Percentiles rank a stretch among this genome's conserved stretches.
phyloP scores from a whole-genome alignment of 2,329 filamentous ascomycete genomes.

The Zymoseptoria brevis region DNA sequence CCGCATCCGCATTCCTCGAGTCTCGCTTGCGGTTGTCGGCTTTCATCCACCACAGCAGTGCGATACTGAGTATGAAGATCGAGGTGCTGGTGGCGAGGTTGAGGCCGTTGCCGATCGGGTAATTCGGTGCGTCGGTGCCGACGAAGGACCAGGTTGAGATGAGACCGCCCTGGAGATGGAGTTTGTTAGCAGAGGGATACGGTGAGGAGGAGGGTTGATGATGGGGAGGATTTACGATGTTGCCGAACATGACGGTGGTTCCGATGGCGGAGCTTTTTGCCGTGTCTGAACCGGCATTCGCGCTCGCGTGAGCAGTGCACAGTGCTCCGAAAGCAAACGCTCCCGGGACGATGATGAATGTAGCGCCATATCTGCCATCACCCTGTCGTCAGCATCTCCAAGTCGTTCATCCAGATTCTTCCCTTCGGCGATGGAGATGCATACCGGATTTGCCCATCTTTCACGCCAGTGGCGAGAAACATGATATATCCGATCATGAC shows the following conservation, averaged over 20 bases:
- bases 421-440: no score
- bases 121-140: constrained; percentile 56
- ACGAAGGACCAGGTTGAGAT: constrained; percentile 34
- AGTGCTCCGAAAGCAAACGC: constrained; percentile 58
- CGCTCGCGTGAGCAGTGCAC: constrained; percentile 21
- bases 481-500: constrained; percentile 64
- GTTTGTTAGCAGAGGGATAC: no score
- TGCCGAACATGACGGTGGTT: constrained; percentile 57
- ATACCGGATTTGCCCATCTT: constrained; percentile 47
- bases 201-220: no score
- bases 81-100: constrained; percentile 57
- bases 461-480: constrained; percentile 50
- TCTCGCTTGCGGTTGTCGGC: constrained; percentile 54
- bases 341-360: constrained; percentile 48
- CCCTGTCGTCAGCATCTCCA: not conserved
- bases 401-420: no score
- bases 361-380: constrained; percentile 41
- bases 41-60: constrained; percentile 53
- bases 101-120: constrained; percentile 62
- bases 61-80: constrained; percentile 46
- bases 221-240: constrained; percentile 35
- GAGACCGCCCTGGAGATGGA: constrained; percentile 38
- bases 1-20: constrained; percentile 46
- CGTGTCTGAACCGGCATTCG: constrained; percentile 65
- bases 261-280: constrained; percentile 60